Evolutionary conservation across 2,329 filamentous ascomycete species (phyloP).

Genomic region (Volutella citrinella): DNA sequence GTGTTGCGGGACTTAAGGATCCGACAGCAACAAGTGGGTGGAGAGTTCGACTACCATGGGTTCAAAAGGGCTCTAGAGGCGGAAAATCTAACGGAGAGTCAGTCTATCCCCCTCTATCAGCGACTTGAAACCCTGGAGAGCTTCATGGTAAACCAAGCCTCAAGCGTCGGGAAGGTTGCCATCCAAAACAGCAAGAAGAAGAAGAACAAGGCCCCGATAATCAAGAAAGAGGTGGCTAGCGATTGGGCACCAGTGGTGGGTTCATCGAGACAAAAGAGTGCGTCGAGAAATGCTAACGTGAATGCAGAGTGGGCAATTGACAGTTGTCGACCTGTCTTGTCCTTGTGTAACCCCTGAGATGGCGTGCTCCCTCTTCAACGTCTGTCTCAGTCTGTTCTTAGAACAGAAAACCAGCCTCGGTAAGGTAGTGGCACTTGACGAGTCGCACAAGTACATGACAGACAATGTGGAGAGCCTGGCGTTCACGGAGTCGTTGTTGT

Average conservation of each 20-base stretch:
- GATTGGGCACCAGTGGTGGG: conserved; percentile 19
- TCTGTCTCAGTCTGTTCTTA: conserved; percentile 65
- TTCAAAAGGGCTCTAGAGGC: conserved; percentile 38
- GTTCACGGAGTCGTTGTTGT: conserved; percentile 61
- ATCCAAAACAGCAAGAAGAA: neutral
- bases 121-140: conserved; percentile 49
- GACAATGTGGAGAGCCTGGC: conserved; percentile 47
- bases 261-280: neutral
- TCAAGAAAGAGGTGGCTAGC: too few species aligned
- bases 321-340: conserved; percentile 65
- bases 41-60: conserved; percentile 45
- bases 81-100: conserved; percentile 42
- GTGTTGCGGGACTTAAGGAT: conserved; percentile 56
- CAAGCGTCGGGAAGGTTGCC: neutral
- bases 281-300: too few species aligned
- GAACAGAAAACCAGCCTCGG: conserved; percentile 46
- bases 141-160: conserved; percentile 26
- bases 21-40: conserved; percentile 34
- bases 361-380: conserved; percentile 71
- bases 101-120: conserved; percentile 49
- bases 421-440: conserved; percentile 67
- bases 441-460: conserved; percentile 76
- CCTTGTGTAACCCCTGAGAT: conserved; percentile 65
- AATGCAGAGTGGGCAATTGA: conserved; percentile 30
- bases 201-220: neutral